Evolutionary conservation across 1,284 basidiomycete genomes (phyloP), one percentile per base, ranked within the genome.

Genomic region (Coniferiporia sulphurascens): DNA sequence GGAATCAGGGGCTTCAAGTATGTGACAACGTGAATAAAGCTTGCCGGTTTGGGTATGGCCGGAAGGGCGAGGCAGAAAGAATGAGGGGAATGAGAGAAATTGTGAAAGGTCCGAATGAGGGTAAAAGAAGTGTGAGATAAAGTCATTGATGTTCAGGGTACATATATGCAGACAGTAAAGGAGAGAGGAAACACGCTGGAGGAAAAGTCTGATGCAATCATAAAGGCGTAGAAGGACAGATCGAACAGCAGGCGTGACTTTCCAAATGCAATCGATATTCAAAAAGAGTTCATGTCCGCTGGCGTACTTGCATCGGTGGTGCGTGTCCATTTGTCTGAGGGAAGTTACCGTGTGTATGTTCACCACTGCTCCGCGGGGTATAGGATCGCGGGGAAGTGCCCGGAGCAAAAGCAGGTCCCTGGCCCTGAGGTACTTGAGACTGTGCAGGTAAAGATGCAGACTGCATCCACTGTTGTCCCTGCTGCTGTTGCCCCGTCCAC

Each of bases 351-450:
- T 46, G 58, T 13, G 45, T 34, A 35, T 55, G 53, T 48, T 62
- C 60, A 21, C 56, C 56, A 35, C 60, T 62, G 35, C 52, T 62
- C 9, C 60, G 51, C 12, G 60, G 60, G 44, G 56, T 62, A 55
- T 58, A 62, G 7, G 60, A 52, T 46, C 55, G 51, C 32, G 60
- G 56, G 12, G 60, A 62, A n/a, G 55, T 38, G 7, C 59, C 48
- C 12, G 52, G 36, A 9, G 36, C 43, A n/a, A 51, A 56, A n/a
- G 38, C 12, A n/a, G 48, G 35, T 12, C 52, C 53, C 21, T 55
- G 54, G 21, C 38, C 43, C 34, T 56, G 59, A 7, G 51, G 56
- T 19, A 43, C 13, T 19, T 32, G 35, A 38, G 60, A 52, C 21
- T 35, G 52, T 36, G 36, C 56, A 45, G 60, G 41, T 36, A 58